A percentile compares a stretch with the other conserved stretches of the same genome.
phyloP scores from a whole-genome alignment of 345 rosid species.

The Carallia pectinifolia region DNA sequence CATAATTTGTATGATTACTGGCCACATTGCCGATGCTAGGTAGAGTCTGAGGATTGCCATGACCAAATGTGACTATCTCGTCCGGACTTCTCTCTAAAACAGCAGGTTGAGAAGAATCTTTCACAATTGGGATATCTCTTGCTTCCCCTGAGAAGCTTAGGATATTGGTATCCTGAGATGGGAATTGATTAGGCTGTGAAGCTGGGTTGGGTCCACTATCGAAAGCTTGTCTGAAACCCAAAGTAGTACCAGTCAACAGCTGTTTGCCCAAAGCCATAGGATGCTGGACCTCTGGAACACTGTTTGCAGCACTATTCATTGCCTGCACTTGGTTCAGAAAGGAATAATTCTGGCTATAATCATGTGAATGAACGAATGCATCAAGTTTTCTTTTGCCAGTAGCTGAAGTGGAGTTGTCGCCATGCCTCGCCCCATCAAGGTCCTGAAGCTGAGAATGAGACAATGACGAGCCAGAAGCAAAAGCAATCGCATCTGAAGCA shows the following conservation, averaged over 20 bases:
- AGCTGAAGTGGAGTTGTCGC: conserved; percentile 17
- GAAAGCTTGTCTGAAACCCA: conserved; percentile 20
- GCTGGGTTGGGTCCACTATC: conserved; percentile 31
- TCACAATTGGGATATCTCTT: conserved; percentile 22
- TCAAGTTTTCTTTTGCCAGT: conserved; percentile 21
- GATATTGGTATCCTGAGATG: conserved; percentile 30
- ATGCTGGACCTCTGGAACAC: conserved; percentile 17
- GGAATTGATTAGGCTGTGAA: conserved; percentile 24
- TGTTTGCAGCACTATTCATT: conserved; percentile 19
- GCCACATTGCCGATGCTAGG: conserved; percentile 16
- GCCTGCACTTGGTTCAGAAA: conserved; percentile 37
- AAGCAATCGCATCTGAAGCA: conserved; percentile 17
- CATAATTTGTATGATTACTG: conserved; percentile 19
- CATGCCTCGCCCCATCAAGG: conserved; percentile 18
- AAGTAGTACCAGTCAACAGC: conserved; percentile 24
- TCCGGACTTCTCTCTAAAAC: conserved; percentile 17
- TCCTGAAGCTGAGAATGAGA: conserved; percentile 29
- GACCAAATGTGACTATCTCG: conserved; percentile 24
- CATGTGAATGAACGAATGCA: conserved; percentile 17
- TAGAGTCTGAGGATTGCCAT: conserved; percentile 23
- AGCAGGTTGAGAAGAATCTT: conserved; percentile 25
- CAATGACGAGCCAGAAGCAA: conserved; percentile 6
- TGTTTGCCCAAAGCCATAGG: conserved; percentile 10
- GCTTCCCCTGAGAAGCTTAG: conserved; percentile 22
- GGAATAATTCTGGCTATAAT: conserved; percentile 24